Conservation (phyloP, 176 grass and related monocot genomes). For the Oropetium thomaeum region DNA sequence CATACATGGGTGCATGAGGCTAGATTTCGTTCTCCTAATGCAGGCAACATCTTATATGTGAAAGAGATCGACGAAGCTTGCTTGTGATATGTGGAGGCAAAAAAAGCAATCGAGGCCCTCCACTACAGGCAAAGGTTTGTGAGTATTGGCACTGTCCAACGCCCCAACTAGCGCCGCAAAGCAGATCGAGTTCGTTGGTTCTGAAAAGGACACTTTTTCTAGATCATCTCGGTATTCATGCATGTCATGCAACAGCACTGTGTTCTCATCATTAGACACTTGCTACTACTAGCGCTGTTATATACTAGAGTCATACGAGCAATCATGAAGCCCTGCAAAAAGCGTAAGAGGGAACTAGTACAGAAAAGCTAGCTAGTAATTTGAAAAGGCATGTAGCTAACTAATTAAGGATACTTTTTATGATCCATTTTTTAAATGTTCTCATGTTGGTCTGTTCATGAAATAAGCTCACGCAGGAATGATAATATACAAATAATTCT, state of each 20-base stretch:
- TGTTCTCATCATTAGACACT: slow-evolving; percentile 6
- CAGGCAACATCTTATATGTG: slow-evolving; percentile 14
- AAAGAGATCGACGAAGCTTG: background rate
- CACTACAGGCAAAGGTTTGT: background rate
- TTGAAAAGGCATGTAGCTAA: too few species aligned
- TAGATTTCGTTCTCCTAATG: background rate
- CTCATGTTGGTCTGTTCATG: too few species aligned
- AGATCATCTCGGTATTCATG: slow-evolving; percentile 16
- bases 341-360: background rate
- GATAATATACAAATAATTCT: too few species aligned
- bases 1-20: background rate
- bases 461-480: too few species aligned
- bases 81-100: background rate
- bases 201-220: background rate
- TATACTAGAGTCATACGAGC: background rate
- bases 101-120: background rate
- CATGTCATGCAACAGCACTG: slow-evolving; percentile 34
- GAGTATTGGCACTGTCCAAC: background rate
- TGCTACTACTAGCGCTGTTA: too few species aligned
- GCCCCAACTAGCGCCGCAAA: slow-evolving; percentile 38
- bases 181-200: slow-evolving; percentile 8
- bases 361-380: background rate
- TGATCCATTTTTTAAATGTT: background rate
- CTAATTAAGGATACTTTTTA: background rate
- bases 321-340: slow-evolving; percentile 39